Conservation (phyloP, 495 filamentous ascomycete genomes). For the Jackrogersella minutella region DNA sequence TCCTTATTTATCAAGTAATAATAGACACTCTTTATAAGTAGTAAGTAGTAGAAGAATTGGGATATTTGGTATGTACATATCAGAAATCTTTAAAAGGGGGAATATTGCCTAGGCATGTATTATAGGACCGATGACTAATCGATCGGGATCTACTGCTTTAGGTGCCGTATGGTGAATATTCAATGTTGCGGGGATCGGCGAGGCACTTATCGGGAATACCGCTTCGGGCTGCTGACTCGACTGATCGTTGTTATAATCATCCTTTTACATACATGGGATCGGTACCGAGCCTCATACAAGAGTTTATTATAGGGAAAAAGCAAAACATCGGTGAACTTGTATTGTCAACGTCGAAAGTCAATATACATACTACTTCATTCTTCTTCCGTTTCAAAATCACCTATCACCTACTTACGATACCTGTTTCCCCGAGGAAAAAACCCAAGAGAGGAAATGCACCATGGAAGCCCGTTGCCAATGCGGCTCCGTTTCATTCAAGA, state of each 20-base stretch:
- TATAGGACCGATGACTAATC: conserved; percentile 25
- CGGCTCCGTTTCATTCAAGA: conserved; percentile 66
- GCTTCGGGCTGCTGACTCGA: conserved; percentile 5
- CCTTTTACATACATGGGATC: no score
- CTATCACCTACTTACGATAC: no score
- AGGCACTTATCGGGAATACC: neutral
- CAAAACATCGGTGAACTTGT: no score
- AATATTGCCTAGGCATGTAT: no score
- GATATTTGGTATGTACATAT: neutral
- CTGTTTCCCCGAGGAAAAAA: neutral
- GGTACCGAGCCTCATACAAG: neutral
- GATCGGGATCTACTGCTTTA: neutral
- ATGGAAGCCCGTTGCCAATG: conserved; percentile 71
- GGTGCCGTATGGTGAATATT: neutral
- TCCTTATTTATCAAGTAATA: no score
- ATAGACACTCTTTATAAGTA: no score
- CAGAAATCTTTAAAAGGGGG: neutral
- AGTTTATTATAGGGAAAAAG: no score
- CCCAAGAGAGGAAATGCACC: conserved; percentile 10
- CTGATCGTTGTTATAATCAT: neutral
- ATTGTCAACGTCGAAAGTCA: no score
- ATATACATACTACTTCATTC: no score
- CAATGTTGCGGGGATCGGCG: conserved; percentile 24
- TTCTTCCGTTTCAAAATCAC: no score
- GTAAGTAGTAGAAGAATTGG: no score